Base-by-base conservation (phyloP, 805 yeast species). In the Ogataea dorogensis region DNA sequence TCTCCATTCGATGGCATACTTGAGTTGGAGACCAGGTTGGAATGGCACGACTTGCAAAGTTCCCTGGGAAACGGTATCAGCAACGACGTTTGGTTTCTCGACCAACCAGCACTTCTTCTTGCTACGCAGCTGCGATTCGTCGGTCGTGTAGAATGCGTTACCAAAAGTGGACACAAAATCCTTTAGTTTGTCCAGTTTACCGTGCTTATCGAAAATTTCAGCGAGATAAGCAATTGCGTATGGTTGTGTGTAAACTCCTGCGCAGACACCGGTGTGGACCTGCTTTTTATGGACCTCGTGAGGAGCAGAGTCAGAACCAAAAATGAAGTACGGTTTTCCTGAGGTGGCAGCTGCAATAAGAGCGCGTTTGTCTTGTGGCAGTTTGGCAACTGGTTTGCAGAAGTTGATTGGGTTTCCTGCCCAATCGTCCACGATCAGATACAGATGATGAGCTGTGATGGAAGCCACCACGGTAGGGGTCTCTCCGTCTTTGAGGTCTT, bases 301-400 rank as follows among this genome's bases (percentile, higher is more conserved):
- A 17, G 98, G 99, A 19, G 99, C 99, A 15, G 96, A 86, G 60
- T 93, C 99, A 1, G 96, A 86, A 5, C 99, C 99, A 56, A 89
- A 93, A 68, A 93, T 86, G 61, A 89, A 93, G 68, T 80, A 89
- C 26, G 95, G 86, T 49, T 83, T 79, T 5, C 98, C 98, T 1
- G 93, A 79, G 7, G 85, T 80, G 2, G 97, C 98, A 24, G 98
- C 98, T 23, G 68, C 70, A 5, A 93, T 73, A 27, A 93, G 66
- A 1, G 96, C 91, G 37, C 76, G 70, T 51, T 82, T 79, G 57
- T 93, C 98, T 17, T 66, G 70, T 19, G 97, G 96, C 23, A 88
- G 66, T 60, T 93, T 93, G 24, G 98, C 98, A 31, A 93, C 98
- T 2, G 98, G 99, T 61, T 93, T 93, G 70, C 99, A 93, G 64